These are phyloP conservation scores for Santalum album DNA, from an alignment of 164 flowering plant species.

Conservation along the genomic window DNA sequence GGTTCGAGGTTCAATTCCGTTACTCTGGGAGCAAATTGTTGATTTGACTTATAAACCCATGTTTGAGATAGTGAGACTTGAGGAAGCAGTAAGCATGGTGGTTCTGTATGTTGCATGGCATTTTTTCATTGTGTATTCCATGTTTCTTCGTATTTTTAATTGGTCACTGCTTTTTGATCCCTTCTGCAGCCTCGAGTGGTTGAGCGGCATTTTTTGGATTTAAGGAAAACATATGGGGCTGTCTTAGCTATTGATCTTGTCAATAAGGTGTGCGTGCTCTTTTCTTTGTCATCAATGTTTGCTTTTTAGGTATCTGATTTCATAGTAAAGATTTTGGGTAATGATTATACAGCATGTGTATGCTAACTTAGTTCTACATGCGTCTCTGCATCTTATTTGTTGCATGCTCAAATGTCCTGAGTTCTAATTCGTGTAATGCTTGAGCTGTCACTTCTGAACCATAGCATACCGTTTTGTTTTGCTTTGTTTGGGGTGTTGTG, in stretches of 20 bases:
- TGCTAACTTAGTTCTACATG: too few species aligned
- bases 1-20: slow-evolving; percentile 96
- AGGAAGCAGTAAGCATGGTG: slow-evolving; percentile 77
- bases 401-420: too few species aligned
- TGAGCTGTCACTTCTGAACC: too few species aligned
- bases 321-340: too few species aligned
- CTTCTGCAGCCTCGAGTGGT: slow-evolving; percentile 70
- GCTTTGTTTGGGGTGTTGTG: too few species aligned
- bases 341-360: too few species aligned
- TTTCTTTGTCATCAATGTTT: too few species aligned
- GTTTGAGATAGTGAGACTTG: slow-evolving; percentile 74
- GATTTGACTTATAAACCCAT: slow-evolving; percentile 93
- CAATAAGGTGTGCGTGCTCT: slow-evolving; percentile 53
- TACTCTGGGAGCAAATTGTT: slow-evolving; percentile 93
- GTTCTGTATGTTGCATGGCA: not conserved
- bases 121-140: not conserved
- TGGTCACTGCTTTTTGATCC: slow-evolving; percentile 4
- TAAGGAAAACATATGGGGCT: slow-evolving; percentile 81
- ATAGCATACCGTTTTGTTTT: too few species aligned
- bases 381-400: too few species aligned
- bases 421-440: too few species aligned
- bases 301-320: too few species aligned
- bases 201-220: slow-evolving; percentile 84
- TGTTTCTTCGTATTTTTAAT: not conserved
- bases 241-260: slow-evolving; percentile 89